A percentile compares a stretch with the other conserved stretches of the same genome.
These are phyloP conservation scores for Xerophyta viscosa DNA, from an alignment of 106 monocot genomes.

Conservation along the genomic window DNA sequence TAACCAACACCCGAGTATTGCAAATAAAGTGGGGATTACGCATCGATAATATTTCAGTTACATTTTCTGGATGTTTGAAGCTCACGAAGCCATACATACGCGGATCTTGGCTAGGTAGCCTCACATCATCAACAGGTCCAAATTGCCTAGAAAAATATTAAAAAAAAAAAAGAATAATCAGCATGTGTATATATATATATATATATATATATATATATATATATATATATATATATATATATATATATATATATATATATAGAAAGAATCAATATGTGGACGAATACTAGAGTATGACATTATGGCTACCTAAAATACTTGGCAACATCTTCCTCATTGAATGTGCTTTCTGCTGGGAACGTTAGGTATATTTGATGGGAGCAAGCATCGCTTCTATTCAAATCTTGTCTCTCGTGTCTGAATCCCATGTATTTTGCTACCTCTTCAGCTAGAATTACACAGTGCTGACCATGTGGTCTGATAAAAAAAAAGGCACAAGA, in stretches of 20 bases:
- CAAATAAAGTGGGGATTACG: slow-evolving; percentile 66
- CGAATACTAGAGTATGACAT: neutral
- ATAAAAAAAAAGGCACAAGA: neutral
- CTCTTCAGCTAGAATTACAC: slow-evolving; percentile 40
- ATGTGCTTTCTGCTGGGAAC: slow-evolving; percentile 63
- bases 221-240: too few relatives aligned
- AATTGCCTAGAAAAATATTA: slow-evolving; percentile 16
- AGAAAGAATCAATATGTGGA: neutral
- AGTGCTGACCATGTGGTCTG: slow-evolving; percentile 63
- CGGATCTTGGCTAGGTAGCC: slow-evolving; percentile 74
- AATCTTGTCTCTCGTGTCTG: slow-evolving; percentile 19
- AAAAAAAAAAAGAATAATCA: neutral
- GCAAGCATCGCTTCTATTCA: slow-evolving; percentile 10
- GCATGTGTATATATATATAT: neutral
- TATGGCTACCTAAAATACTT: slow-evolving; percentile 44
- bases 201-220: too few relatives aligned
- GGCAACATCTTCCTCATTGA: slow-evolving; percentile 52
- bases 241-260: too few relatives aligned
- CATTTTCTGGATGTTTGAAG: slow-evolving; percentile 51
- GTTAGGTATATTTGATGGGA: slow-evolving; percentile 79
- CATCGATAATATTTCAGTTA: slow-evolving; percentile 31
- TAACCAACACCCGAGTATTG: slow-evolving; percentile 64
- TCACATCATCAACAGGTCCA: slow-evolving; percentile 76
- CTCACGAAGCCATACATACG: slow-evolving; percentile 86
- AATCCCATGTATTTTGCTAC: slow-evolving; percentile 15